Percentiles rank a stretch among this genome's conserved stretches.
These are phyloP conservation scores for Beauveria sp. DNA, from an alignment of 2,329 filamentous ascomycete species.

Conservation along the genomic window DNA sequence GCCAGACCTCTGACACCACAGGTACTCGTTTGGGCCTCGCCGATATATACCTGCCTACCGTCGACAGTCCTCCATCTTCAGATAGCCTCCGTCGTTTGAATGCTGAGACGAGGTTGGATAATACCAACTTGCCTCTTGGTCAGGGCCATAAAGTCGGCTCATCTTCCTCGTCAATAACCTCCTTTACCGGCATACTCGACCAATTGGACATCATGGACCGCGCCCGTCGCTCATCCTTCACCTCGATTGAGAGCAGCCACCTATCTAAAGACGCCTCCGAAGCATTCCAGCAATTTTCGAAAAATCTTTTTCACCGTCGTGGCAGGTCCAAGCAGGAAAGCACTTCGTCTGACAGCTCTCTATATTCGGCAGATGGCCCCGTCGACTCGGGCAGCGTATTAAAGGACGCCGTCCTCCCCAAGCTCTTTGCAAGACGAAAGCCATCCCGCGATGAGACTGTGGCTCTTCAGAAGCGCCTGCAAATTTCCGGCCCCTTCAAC, in stretches of 20 bases:
- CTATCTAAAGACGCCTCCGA: slow-evolving; percentile 48
- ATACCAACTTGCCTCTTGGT: slow-evolving; percentile 32
- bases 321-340: slow-evolving; percentile 42
- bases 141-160: slow-evolving; percentile 33
- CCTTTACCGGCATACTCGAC: slow-evolving; percentile 35
- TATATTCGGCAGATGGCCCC: slow-evolving; percentile 37
- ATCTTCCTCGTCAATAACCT: slow-evolving; percentile 47
- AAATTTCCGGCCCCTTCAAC: slow-evolving; percentile 58
- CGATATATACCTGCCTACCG: slow-evolving; percentile 47
- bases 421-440: slow-evolving; percentile 45
- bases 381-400: slow-evolving; percentile 25
- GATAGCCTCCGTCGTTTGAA: slow-evolving; percentile 50
- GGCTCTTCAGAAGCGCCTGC: slow-evolving; percentile 30
- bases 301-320: slow-evolving; percentile 50
- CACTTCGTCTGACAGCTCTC: slow-evolving; percentile 40
- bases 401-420: slow-evolving; percentile 40
- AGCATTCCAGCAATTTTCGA: slow-evolving; percentile 52
- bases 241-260: slow-evolving; percentile 46
- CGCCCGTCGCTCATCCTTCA: slow-evolving; percentile 48
- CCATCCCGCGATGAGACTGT: slow-evolving; percentile 26
- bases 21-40: slow-evolving; percentile 18
- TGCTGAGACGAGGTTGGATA: slow-evolving; percentile 50
- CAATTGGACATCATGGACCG: slow-evolving; percentile 40
- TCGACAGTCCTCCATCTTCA: slow-evolving; percentile 55
- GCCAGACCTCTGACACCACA: slow-evolving; percentile 10